Evolutionary conservation across 140 eudicot species (phyloP).

Genomic region (Ambrosia hybrid): DNA sequence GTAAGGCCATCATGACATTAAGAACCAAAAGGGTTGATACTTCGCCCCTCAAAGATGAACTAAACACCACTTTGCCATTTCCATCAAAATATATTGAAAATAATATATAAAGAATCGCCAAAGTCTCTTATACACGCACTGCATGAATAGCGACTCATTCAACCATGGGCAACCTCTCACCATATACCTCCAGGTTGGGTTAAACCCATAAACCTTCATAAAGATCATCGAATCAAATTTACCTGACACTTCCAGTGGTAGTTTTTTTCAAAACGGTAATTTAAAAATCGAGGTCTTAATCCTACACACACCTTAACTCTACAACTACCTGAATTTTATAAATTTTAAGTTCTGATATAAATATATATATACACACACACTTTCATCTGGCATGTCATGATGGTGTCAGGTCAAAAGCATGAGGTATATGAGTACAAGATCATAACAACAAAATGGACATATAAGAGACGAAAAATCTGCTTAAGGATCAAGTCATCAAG

Average conservation of each 20-base stretch:
- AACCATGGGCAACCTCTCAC: constrained; percentile 22
- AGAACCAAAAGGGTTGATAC: constrained; percentile 12
- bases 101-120: constrained; percentile 15
- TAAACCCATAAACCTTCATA: constrained; percentile 22
- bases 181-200: constrained; percentile 27
- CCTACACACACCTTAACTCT: not conserved
- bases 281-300: not conserved
- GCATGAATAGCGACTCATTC: constrained; percentile 17
- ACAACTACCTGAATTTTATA: not conserved
- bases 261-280: not conserved
- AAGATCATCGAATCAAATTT: constrained; percentile 14
- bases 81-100: constrained; percentile 16
- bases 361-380: too few species aligned
- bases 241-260: constrained; percentile 7
- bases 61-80: constrained; percentile 25
- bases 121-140: constrained; percentile 7
- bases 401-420: not conserved
- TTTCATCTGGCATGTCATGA: not conserved
- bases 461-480: not conserved
- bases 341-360: too few species aligned
- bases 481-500: not conserved
- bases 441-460: not conserved
- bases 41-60: constrained; percentile 23
- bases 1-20: constrained; percentile 21
- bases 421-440: not conserved